A percentile compares a stretch with the other conserved stretches of the same genome.
Evolutionary conservation across 768 basidiomycete genomes (phyloP).

Genomic region (Pleurotus salmoneostramineus): DNA sequence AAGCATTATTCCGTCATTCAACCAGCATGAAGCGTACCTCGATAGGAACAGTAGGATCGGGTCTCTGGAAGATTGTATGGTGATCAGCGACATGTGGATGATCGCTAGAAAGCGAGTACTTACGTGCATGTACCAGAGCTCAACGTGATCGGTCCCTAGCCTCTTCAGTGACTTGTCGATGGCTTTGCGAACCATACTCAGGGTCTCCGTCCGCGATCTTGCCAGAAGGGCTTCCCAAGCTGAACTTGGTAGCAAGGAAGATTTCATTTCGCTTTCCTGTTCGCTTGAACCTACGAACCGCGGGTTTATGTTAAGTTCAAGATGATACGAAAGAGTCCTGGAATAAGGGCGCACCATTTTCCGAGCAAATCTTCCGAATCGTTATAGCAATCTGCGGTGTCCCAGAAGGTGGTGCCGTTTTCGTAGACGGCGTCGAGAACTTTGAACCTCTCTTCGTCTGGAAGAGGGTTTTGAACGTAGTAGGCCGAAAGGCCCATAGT

Average conservation of each 20-base stretch:
- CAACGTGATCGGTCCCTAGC: constrained; percentile 37
- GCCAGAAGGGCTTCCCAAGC: constrained; percentile 13
- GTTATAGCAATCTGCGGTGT: constrained; percentile 41
- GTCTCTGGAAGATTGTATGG: constrained; percentile 11
- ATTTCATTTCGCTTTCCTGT: constrained; percentile 49
- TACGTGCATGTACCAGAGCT: constrained; percentile 46
- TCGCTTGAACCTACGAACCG: constrained; percentile 36
- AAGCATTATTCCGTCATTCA: neutral
- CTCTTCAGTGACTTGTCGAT: constrained; percentile 34
- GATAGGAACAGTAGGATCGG: constrained; percentile 24
- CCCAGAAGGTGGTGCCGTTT: constrained; percentile 39
- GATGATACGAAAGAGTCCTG: neutral
- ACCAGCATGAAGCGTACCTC: constrained; percentile 12
- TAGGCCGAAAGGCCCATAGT: constrained; percentile 25
- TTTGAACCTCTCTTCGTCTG: constrained; percentile 20
- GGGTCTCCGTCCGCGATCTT: constrained; percentile 23
- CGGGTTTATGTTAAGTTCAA: neutral
- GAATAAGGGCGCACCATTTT: constrained; percentile 28
- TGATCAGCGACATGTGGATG: neutral
- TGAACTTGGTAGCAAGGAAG: constrained; percentile 59
- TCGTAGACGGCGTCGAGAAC: constrained; percentile 35
- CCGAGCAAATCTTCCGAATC: constrained; percentile 40
- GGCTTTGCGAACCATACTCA: constrained; percentile 33
- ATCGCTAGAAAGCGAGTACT: constrained; percentile 5
- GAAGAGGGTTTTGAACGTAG: constrained; percentile 10